Evolutionary conservation across 2,329 filamentous ascomycete genomes (phyloP), one percentile per base, ranked within the genome.

Genomic region (Ophiocordyceps camponoti-rufipedis): DNA sequence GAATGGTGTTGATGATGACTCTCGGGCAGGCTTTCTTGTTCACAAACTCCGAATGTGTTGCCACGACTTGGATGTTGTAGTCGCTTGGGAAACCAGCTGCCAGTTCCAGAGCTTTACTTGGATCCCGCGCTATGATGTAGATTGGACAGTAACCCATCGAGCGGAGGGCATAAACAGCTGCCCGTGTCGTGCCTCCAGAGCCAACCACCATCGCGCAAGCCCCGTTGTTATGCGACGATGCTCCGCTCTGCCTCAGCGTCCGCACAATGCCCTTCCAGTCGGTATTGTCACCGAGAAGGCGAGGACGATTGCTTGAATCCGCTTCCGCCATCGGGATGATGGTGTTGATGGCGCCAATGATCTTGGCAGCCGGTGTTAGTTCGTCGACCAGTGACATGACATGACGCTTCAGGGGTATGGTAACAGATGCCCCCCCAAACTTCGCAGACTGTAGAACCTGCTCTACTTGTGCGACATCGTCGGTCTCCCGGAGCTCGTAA

Each of bases 261-360:
- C 82, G 76, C 2, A 83, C 78, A 78, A 98, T 98, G 50, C 91
- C 91, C 56, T 78, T 74, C 82, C 87, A 98, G 66, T 98, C 91
- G 12, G 91, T 98, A 63, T 98, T 98, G 59, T 88, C 84, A 41
- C 91, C 91, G 14, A 84, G 61, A 3, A 96, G 74, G 4, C 69
- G 72, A 43, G 63, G 62, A 46, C 68, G 62, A 4, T 64, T 67
- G 3, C 60, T 66, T 8, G 53, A 56, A 8, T 64, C 58, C 5
- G 44, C 28, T 58, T 57, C 13, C 43, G 45, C 29, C 3, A 75
- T 57, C 0, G 83, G 80, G 28, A 94, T 76, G 55, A 98, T 82
- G 16, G 91, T 98, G 66, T 98, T 98, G 51, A 96, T 82, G 3
- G 91, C 91, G 19, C 91, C 91, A 49, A 98, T 95, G 29, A 76